Evolutionary conservation across 208 protist species (phyloP).

Genomic region (Hexamita inflata): DNA sequence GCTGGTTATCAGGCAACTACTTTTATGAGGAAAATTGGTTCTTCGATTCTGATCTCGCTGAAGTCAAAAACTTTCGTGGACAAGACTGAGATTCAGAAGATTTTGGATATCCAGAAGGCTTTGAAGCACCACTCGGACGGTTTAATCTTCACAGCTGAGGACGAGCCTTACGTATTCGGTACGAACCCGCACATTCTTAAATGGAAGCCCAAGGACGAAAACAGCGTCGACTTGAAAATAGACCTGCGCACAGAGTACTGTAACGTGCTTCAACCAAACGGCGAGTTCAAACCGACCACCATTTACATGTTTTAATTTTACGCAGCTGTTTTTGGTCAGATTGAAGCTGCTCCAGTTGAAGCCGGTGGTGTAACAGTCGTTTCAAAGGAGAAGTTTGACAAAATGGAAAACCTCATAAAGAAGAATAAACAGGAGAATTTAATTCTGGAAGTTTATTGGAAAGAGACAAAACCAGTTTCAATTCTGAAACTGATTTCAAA

Average conservation of each 20-base stretch:
- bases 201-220: background rate
- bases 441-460: background rate
- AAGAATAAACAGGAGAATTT: too few relatives aligned
- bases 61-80: background rate
- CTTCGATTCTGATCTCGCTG: background rate
- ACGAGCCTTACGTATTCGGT: background rate
- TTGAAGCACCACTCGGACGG: background rate
- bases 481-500: background rate
- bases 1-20: background rate
- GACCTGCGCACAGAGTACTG: background rate
- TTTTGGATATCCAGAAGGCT: background rate
- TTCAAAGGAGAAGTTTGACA: background rate
- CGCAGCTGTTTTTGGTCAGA: background rate
- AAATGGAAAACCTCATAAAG: background rate
- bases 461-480: background rate
- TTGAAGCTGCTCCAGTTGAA: background rate
- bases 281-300: too few relatives aligned
- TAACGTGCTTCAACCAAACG: background rate
- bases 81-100: background rate
- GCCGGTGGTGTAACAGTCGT: background rate
- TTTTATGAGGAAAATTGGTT: background rate
- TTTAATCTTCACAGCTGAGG: background rate
- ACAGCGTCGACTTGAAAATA: background rate
- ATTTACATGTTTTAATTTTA: background rate
- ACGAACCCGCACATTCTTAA: background rate